Base-by-base conservation (phyloP, 2,329 filamentous ascomycete species). In the Arthrobotrys conoides region DNA sequence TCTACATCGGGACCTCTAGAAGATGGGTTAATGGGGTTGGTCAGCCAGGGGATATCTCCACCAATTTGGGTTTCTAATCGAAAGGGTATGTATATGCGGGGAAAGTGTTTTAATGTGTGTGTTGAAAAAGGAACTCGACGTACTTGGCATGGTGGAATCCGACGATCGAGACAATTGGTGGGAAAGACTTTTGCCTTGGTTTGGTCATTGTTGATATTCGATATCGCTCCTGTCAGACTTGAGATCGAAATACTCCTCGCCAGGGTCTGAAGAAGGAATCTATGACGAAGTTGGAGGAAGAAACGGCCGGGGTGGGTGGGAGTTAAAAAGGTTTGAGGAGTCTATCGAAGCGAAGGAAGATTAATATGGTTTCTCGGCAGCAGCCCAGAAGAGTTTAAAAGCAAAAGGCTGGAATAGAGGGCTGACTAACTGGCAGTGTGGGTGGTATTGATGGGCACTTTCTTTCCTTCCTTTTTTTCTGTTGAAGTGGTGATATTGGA, bases 1-100 rank as follows among this genome's bases (percentile, higher is more conserved):
- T 98, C 94, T 71, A 98, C 92, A 86, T 99, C 96, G 36, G 96
- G 96, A 8, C 96, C 96, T 84, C 90, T 90, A 81, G 48, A 65
- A 3, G 27, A 8, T 61, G 44, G 27, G 46, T 68, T 38, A 30
- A 14, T 8, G 10, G 10, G 9, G 18, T 46, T 57, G 33, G 33
- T 53, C 33, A 67, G 63, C 46, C 51, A n/a, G 30, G 9, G 64
- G 10, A 36, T 5, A 16, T 30, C 22, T 59, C 20, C 30, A 61
- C 33, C 36, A 8, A 30, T n/a, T 75, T 24, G 9, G 51, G 18
- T 46, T 30, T 22, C 22, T 20, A 24, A 20, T 59, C 51, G 57
- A 24, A 44, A 55, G 73, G 53, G 65, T 41, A 63, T 38, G 67
- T 46, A 51, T 66, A 68, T 51, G 48, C 63, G 53, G 53, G 55